These are phyloP conservation scores for Linum trigynum DNA, from an alignment of 345 rosid species.

Conservation along the genomic window DNA sequence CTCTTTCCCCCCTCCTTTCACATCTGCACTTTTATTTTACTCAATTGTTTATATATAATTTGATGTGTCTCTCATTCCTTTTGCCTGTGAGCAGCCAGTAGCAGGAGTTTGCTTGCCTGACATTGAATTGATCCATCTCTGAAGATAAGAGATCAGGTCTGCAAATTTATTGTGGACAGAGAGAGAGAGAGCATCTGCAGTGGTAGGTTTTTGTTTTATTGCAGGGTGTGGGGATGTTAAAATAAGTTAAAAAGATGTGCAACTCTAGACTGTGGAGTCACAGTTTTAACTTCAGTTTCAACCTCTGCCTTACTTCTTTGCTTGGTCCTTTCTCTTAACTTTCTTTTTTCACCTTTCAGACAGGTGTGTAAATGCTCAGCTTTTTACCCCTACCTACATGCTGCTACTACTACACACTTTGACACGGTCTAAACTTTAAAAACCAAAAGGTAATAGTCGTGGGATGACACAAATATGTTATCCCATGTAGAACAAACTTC, in stretches of 20 bases:
- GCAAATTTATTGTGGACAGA: not conserved
- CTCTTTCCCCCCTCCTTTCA: not conserved
- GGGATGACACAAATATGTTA: no score
- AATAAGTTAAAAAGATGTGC: not conserved
- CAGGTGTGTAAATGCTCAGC: no score
- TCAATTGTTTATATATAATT: no score
- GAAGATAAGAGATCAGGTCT: not conserved
- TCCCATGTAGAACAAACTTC: no score
- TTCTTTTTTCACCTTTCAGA: no score
- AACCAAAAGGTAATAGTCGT: no score
- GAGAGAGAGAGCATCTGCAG: not conserved
- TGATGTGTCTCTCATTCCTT: not conserved
- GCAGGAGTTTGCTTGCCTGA: no score
- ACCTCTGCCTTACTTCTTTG: not conserved
- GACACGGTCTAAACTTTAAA: no score
- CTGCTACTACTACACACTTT: no score
- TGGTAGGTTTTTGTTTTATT: not conserved
- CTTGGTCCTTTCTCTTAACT: no score
- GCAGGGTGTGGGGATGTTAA: not conserved
- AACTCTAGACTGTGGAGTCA: not conserved
- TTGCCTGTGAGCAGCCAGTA: not conserved
- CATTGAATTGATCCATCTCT: not conserved
- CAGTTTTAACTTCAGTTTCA: not conserved
- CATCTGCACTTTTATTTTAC: no score
- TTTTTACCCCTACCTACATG: no score